Percentiles rank a stretch among this genome's conserved stretches.
Evolutionary conservation across 1,284 basidiomycete species (phyloP).

Genomic region (Ceratobasidium sp.): DNA sequence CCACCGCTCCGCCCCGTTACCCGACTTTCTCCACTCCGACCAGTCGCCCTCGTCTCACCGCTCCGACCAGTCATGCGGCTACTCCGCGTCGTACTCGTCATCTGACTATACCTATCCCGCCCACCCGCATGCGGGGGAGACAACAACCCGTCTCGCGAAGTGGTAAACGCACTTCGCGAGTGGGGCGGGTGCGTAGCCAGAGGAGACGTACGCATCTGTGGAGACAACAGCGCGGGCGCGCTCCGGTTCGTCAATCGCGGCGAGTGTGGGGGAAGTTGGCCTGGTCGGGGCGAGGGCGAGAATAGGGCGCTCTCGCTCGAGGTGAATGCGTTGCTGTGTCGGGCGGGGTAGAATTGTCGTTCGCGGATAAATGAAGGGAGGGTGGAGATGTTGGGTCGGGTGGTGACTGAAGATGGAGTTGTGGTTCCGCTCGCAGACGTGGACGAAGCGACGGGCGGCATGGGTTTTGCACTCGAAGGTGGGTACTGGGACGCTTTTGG

Average conservation of each 20-base stretch:
- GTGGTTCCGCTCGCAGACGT: not conserved
- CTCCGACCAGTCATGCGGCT: slow-evolving; percentile 7
- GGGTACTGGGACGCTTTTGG: not conserved
- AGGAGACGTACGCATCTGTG: no score
- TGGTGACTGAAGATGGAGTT: not conserved
- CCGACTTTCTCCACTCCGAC: slow-evolving; percentile 8
- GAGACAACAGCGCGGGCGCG: no score
- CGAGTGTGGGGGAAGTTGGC: not conserved
- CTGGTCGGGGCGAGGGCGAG: not conserved
- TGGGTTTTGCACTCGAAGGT: not conserved
- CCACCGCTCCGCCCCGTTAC: not conserved
- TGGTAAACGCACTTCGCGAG: not conserved
- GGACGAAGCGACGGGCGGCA: not conserved
- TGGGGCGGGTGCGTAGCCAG: no score
- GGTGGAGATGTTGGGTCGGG: slow-evolving; percentile 11
- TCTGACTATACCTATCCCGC: slow-evolving; percentile 14
- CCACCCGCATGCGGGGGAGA: not conserved
- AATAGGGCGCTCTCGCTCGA: slow-evolving; percentile 22
- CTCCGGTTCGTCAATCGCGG: not conserved
- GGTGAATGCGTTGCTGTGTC: not conserved
- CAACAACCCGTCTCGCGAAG: slow-evolving; percentile 9
- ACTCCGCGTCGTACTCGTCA: slow-evolving; percentile 30
- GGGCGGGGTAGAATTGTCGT: slow-evolving; percentile 10
- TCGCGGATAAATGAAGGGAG: slow-evolving; percentile 31
- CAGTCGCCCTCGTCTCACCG: not conserved